Evolutionary conservation across 2,329 filamentous ascomycete genomes (phyloP), one percentile per base, ranked within the genome.

Genomic region (Aspergillus ibericus): DNA sequence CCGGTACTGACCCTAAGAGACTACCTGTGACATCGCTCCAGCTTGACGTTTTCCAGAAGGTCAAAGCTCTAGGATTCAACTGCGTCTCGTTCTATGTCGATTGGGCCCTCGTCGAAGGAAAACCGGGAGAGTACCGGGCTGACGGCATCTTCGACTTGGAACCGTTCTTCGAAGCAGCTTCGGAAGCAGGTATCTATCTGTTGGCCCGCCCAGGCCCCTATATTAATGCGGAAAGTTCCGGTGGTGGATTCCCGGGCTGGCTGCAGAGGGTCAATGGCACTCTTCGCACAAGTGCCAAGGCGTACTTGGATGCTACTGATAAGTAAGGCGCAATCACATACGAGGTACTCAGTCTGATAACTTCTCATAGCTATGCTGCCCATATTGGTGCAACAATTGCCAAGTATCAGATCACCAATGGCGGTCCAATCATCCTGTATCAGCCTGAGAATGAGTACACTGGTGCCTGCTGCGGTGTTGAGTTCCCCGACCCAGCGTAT

Each of bases 371-470:
- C 62, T 91, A 92, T 63, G 82, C 86, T 63, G 72, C 80, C 6
- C 80, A 85, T 8, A 82, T 93, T 50, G 84, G 83, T 25, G 80
- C 80, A 12, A 85, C 87, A 8, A 88, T 96, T 63, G 88, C 90
- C 4, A 84, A 86, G 55, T 86, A 85, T 0, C 90, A 95, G 67
- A 93, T 96, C 67, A 93, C 90, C 1, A 90, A 93, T 53, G 91
- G 89, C 0, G 91, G 91, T 0, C 90, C 90, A 0, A 82, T 96
- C 7, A 91, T 96, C 59, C 77, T 93, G 1, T 82, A 89, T 42
- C 91, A 96, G 71, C 88, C 89, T 0, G 91, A 96, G 71, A 96
- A 95, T 62, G 91, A 95, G 71, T 93, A 93, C 69, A 86, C 83
- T 1, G 74, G 78, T 16, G 80, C 79, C 1, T 74, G 77, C 15